Conservation (phyloP, 257 asterid species). For the Ocimum tenuiflorum region DNA sequence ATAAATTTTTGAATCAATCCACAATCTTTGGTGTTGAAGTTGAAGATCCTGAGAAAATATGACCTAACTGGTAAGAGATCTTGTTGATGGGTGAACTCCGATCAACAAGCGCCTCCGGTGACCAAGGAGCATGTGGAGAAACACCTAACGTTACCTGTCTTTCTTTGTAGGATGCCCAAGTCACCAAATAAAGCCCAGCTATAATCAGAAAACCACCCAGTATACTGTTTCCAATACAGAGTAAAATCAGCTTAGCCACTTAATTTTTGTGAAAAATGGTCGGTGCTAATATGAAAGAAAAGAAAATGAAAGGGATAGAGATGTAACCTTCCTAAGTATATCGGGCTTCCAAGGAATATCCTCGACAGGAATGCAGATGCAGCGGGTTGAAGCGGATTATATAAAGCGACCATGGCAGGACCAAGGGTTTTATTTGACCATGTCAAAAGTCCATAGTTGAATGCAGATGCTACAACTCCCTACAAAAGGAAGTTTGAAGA, state of each 20-base stretch:
- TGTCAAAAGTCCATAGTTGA: constrained; percentile 75
- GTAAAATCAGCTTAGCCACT: constrained; percentile 6
- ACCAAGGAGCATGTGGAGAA: constrained; percentile 27
- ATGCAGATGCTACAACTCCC: constrained; percentile 88
- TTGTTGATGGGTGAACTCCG: constrained; percentile 40
- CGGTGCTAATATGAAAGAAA: background rate
- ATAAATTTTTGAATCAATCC: constrained; percentile 29
- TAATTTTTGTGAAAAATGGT: background rate
- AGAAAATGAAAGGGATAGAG: background rate
- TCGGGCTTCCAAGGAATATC: constrained; percentile 86
- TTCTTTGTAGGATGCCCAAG: constrained; percentile 82
- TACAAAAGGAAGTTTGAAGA: constrained; percentile 16
- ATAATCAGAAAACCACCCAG: constrained; percentile 73
- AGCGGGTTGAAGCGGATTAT: constrained; percentile 90
- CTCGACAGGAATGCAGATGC: constrained; percentile 75
- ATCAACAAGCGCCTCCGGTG: constrained; percentile 41
- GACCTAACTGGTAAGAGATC: constrained; percentile 50
- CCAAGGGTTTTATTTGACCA: constrained; percentile 90
- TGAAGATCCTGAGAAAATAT: constrained; percentile 52
- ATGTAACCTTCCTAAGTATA: constrained; percentile 84
- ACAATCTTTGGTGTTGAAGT: constrained; percentile 41
- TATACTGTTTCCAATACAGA: constrained; percentile 43
- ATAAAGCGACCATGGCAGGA: constrained; percentile 85
- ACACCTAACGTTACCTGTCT: constrained; percentile 31
- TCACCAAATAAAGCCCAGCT: constrained; percentile 86